Percentiles rank a stretch among this genome's conserved stretches.
Evolutionary conservation across 352 stramenopile species (phyloP).

Genomic region (Halophytophthora polymorphica): DNA sequence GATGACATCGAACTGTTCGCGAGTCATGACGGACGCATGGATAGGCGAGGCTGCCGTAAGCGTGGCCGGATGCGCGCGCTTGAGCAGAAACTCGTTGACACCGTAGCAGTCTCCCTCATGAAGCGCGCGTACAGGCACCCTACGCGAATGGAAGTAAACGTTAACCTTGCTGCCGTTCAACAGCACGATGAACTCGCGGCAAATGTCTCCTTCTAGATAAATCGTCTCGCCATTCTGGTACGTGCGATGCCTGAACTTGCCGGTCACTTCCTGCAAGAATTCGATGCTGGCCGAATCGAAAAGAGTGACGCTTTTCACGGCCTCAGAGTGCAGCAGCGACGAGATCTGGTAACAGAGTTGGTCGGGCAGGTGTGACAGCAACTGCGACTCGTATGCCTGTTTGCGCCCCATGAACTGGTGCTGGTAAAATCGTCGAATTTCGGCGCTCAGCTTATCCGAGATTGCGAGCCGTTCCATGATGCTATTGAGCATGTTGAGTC

Average conservation of each 20-base stretch:
- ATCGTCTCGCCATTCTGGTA: slow-evolving; percentile 76
- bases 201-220: slow-evolving; percentile 63
- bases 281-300: slow-evolving; percentile 66
- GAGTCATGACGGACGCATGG: slow-evolving; percentile 66
- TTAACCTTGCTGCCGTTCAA: slow-evolving; percentile 58
- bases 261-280: slow-evolving; percentile 76
- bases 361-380: slow-evolving; percentile 63
- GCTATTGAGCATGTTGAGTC: slow-evolving; percentile 61
- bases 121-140: slow-evolving; percentile 49
- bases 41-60: slow-evolving; percentile 46
- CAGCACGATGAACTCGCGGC: slow-evolving; percentile 69
- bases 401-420: slow-evolving; percentile 59
- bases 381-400: slow-evolving; percentile 64
- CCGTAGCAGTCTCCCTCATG: slow-evolving; percentile 70
- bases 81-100: slow-evolving; percentile 62
- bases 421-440: slow-evolving; percentile 77
- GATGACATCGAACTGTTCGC: slow-evolving; percentile 68
- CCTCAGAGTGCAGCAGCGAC: slow-evolving; percentile 57
- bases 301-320: slow-evolving; percentile 48
- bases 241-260: slow-evolving; percentile 67
- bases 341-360: slow-evolving; percentile 77
- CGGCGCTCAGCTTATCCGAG: slow-evolving; percentile 41
- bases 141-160: slow-evolving; percentile 47
- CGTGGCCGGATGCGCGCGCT: slow-evolving; percentile 36
- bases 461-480: slow-evolving; percentile 61